A percentile compares a stretch with the other conserved stretches of the same genome.
Conservation (phyloP, 352 stramenopile genomes). For the Thraustotheca clavata region DNA sequence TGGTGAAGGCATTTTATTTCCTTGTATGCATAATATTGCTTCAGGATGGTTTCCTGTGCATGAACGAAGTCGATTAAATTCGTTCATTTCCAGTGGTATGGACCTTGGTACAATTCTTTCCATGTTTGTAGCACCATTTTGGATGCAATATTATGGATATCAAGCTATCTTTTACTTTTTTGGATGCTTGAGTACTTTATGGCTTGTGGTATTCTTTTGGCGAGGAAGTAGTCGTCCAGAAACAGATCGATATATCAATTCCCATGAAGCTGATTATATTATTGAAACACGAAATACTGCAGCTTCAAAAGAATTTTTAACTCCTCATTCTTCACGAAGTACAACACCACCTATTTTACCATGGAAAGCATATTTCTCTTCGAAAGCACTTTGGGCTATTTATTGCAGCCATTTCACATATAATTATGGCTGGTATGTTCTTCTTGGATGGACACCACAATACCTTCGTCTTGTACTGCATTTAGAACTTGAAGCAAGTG, state of each 20-base stretch:
- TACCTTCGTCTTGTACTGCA: constrained; percentile 78
- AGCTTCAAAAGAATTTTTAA: neutral
- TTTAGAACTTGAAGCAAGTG: constrained; percentile 60
- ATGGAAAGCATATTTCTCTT: constrained; percentile 56
- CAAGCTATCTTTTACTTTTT: constrained; percentile 73
- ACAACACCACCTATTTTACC: neutral
- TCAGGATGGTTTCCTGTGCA: constrained; percentile 74
- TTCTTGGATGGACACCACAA: constrained; percentile 81
- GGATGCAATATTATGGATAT: constrained; percentile 56
- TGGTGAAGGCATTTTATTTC: constrained; percentile 80
- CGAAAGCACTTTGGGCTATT: constrained; percentile 64
- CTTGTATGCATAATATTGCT: constrained; percentile 83
- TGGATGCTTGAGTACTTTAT: constrained; percentile 63
- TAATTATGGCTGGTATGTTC: constrained; percentile 78
- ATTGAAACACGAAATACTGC: constrained; percentile 39
- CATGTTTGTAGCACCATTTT: constrained; percentile 59
- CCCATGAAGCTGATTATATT: constrained; percentile 54
- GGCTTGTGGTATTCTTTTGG: constrained; percentile 49
- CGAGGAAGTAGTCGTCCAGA: constrained; percentile 60
- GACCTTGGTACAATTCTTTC: constrained; percentile 77
- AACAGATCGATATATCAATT: constrained; percentile 47
- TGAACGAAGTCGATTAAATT: constrained; percentile 69
- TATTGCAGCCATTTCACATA: constrained; percentile 81
- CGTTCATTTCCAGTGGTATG: constrained; percentile 64
- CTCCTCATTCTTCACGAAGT: neutral